Base-by-base conservation (phyloP, 495 filamentous ascomycete species). In the Hypoxylon cercidicola region DNA sequence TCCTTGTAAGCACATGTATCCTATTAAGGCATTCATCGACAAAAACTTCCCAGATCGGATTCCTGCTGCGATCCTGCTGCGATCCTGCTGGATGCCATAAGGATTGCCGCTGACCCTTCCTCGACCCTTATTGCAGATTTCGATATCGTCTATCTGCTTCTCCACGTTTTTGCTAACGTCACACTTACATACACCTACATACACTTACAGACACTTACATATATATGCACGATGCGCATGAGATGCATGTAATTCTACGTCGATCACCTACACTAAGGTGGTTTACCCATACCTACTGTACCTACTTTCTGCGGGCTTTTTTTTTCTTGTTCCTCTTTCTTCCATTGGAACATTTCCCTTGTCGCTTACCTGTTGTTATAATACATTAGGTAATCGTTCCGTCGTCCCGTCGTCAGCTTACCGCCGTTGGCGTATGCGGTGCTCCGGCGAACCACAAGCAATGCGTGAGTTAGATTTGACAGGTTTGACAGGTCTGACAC, bases 171-270 rank as follows among this genome's bases (percentile, higher is more conserved):
- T 47, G 43, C 18, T 35, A 63, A 68, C 65, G 65, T 68, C 65
- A 62, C 60, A 64, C 60, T 60, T 64, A 68, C 65, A 68, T 68
- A 57, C 11, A 64, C 60, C 56, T 64, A 68, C 65, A 68, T 68
- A 57, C 12, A 40, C 60, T 60, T 64, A 68, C 65, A 68, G 64
- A 57, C 11, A 64, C 60, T 60, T 64, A 68, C 65, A 68, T 68
- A 57, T 16, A 40, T 32, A 60, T 68, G 65, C 65, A 68, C 65
- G 60, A 68, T 68, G 43, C 40, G 60, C 30, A 60, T 60, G 39
- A 34, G 30, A 60, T 68, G 65, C 65, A 68, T 64, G 65, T 56
- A 68, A 68, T 68, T 68, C 5, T 32, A 58, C 55, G 65, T 68
- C 65, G 65, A 68, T 68, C 65, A 39, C 41, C 49, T 62, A 54